phyloP scores from a whole-genome alignment of 257 asterid species.

The Solanum medicagineum region DNA sequence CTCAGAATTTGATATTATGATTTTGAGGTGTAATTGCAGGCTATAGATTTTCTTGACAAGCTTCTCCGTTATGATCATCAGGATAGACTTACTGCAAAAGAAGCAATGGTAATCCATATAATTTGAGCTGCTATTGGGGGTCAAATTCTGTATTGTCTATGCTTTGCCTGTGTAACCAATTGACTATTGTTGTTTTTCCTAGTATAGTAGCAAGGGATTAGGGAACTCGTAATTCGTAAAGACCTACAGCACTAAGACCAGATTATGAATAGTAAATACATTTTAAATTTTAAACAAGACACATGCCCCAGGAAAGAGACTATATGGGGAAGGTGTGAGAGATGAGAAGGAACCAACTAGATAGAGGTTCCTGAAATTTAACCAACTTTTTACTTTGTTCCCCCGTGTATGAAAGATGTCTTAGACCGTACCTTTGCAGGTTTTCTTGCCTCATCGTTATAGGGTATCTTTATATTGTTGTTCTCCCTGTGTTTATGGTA shows the following conservation, averaged over 20 bases:
- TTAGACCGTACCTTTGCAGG: background rate
- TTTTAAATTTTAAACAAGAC: background rate
- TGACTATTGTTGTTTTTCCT: background rate
- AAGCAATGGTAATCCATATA: conserved; percentile 19
- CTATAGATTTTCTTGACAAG: conserved; percentile 33
- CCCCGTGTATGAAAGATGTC: background rate
- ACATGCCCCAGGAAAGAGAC: background rate
- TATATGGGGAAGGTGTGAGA: background rate
- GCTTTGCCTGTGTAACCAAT: background rate
- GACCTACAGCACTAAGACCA: background rate
- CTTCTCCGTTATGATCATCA: conserved; percentile 34
- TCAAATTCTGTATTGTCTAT: background rate
- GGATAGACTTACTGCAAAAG: conserved; percentile 31
- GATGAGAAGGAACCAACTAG: background rate
- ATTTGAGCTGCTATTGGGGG: background rate
- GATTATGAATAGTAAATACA: background rate
- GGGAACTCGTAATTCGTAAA: background rate
- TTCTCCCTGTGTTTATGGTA: background rate
- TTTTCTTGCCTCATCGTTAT: background rate
- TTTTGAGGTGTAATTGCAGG: conserved; percentile 11
- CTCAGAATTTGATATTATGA: background rate
- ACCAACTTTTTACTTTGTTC: background rate
- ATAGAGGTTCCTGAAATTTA: background rate
- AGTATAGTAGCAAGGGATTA: background rate
- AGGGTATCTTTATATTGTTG: background rate